These are phyloP conservation scores for Nemania diffusa DNA, from an alignment of 2,329 filamentous ascomycete genomes.

Conservation along the genomic window DNA sequence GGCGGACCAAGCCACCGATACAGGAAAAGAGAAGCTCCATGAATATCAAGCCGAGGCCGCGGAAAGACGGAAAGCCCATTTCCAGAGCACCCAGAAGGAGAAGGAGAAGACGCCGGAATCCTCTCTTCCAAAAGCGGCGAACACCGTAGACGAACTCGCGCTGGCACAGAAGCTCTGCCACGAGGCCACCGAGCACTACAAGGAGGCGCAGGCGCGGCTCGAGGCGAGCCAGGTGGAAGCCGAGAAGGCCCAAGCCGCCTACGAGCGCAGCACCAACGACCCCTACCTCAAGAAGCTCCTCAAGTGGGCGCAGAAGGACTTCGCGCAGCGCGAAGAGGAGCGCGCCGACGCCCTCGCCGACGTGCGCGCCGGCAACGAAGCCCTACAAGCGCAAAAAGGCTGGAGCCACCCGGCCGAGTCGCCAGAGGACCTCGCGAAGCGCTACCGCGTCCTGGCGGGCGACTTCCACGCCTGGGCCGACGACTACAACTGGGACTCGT, in stretches of 20 bases:
- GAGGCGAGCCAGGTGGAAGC: background rate
- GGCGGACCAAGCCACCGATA: too few relatives aligned
- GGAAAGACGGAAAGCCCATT: too few relatives aligned
- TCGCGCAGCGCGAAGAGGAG: too few relatives aligned
- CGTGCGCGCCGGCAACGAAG: background rate
- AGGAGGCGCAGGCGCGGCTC: background rate
- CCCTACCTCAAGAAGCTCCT: too few relatives aligned
- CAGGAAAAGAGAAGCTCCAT: too few relatives aligned
- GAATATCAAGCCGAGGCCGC: too few relatives aligned
- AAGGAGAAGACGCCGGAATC: too few relatives aligned
- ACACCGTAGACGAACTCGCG: background rate
- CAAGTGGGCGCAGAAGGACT: too few relatives aligned
- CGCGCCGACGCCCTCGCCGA: background rate
- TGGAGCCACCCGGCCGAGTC: slow-evolving; percentile 10
- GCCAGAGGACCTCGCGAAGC: background rate
- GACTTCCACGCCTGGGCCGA: background rate
- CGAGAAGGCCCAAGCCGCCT: background rate
- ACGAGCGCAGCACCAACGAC: too few relatives aligned
- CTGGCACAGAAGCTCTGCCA: too few relatives aligned
- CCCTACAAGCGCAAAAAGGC: background rate
- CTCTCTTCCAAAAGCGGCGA: too few relatives aligned
- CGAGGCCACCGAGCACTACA: background rate
- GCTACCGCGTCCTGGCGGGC: background rate
- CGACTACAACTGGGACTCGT: background rate
- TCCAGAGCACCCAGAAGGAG: too few relatives aligned